Evolutionary conservation across 768 basidiomycete species (phyloP), one percentile per base, ranked within the genome.

Genomic region (Hysterangium stoloniferum): DNA sequence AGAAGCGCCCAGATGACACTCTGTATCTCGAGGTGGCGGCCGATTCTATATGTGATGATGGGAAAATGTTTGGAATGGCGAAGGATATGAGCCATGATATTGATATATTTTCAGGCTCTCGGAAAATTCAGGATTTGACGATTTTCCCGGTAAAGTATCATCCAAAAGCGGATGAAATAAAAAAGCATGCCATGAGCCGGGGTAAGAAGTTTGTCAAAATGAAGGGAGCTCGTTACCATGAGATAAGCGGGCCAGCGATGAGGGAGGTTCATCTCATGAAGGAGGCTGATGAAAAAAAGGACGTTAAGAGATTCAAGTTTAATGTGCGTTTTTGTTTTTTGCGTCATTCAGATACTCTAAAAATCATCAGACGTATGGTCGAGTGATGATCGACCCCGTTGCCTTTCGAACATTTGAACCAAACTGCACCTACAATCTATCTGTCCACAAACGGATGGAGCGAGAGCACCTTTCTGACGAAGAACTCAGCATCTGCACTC

Each of bases 371-470:
- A 53, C 54, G 15, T 50, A 58, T 24, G 62, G 62, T 27, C 59
- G 64, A 7, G 57, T 62, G 12, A 64, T 65, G 62, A 62, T 64
- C 27, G 55, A 60, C 48, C 57, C 62, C 6, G 36, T 43, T 20
- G 48, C 63, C 3, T 66, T 60, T 52, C 52, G 58, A 4, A 33
- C 45, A 17, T 63, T 60, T 49, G 42, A 62, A 34, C 58, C 59
- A 4, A 55, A 61, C 29, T 52, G 42, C 22, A 32, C 43, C 2
- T 56, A 41, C 48, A 63, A 63, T 46, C 41, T 48, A 29, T 3
- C 20, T 1, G 58, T 66, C 17, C 42, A 49, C 40, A 41, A 52
- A 48, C 33, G 34, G 13, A 35, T 64, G 6, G 54, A 56, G 13
- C 40, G 17, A 7, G 49, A 54, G 6, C 36, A 29, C n/a, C 36